These are phyloP conservation scores for Pythium rhizo-oryzae DNA, from an alignment of 352 stramenopile genomes.

Conservation along the genomic window DNA sequence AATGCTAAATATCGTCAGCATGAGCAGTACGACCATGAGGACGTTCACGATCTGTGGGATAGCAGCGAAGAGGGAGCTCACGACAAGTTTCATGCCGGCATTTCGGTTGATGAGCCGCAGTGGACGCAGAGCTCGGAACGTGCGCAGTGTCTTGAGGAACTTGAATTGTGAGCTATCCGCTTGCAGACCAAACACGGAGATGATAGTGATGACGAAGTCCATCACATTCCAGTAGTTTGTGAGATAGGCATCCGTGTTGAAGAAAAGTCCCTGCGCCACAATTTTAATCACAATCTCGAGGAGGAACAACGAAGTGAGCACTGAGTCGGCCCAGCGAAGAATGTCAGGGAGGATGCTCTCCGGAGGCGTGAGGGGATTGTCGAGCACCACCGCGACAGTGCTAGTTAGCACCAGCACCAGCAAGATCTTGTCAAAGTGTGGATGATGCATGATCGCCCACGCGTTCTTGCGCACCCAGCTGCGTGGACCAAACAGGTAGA, in stretches of 20 bases:
- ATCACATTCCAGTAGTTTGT: conserved; percentile 84
- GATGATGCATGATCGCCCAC: conserved; percentile 47
- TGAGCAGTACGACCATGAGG: conserved; percentile 74
- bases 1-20: conserved; percentile 92
- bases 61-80: conserved; percentile 80
- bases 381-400: conserved; percentile 68
- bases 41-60: conserved; percentile 88
- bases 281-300: conserved; percentile 84
- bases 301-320: conserved; percentile 70
- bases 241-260: conserved; percentile 66
- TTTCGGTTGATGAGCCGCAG: conserved; percentile 82
- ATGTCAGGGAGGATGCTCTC: conserved; percentile 27
- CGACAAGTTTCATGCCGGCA: conserved; percentile 81
- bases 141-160: conserved; percentile 54
- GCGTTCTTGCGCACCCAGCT: conserved; percentile 39
- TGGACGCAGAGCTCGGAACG: conserved; percentile 66
- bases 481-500: conserved; percentile 39
- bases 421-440: conserved; percentile 69
- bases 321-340: conserved; percentile 50
- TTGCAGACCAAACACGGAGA: conserved; percentile 38
- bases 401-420: conserved; percentile 69
- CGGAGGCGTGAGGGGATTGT: conserved; percentile 68
- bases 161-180: conserved; percentile 31
- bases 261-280: conserved; percentile 61
- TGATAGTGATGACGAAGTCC: conserved; percentile 78